Conservation (phyloP, 179 eudicot species). For the Carnegiea gigantea region DNA sequence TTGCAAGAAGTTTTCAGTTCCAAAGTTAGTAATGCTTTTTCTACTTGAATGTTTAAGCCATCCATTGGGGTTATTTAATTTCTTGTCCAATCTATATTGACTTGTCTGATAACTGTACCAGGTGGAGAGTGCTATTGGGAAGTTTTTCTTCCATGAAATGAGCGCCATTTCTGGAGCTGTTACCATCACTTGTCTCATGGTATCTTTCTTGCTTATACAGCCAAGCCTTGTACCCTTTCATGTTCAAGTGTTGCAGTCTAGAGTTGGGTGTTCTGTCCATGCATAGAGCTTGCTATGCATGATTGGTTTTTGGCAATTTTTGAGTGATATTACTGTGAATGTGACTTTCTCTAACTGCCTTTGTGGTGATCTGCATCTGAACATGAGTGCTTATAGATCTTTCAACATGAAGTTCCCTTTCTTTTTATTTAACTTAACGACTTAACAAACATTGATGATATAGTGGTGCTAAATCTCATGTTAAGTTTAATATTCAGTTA, state of each 20-base stretch:
- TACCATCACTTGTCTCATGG: slow-evolving; percentile 96
- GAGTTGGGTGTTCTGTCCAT: background rate
- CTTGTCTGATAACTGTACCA: slow-evolving; percentile 30
- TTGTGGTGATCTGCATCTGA: background rate
- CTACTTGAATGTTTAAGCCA: no score
- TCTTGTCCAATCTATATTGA: background rate
- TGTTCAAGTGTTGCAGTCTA: background rate
- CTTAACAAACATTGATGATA: background rate
- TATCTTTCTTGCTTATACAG: slow-evolving; percentile 28
- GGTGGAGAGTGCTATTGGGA: slow-evolving; percentile 61
- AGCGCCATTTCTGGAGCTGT: slow-evolving; percentile 85
- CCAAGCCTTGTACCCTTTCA: background rate
- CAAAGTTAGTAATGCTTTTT: background rate
- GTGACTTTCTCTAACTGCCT: background rate
- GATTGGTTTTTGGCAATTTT: background rate
- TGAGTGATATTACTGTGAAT: background rate
- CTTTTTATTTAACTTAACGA: background rate
- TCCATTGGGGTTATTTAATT: background rate
- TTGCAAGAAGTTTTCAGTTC: no score
- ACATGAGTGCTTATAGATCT: background rate
- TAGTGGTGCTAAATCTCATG: background rate
- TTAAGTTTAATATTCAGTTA: background rate
- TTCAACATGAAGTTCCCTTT: background rate
- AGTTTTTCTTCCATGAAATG: slow-evolving; percentile 68
- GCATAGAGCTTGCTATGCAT: background rate